Evolutionary conservation across 768 basidiomycete species (phyloP), one percentile per base, ranked within the genome.

Genomic region (Lactarius hengduanensis): DNA sequence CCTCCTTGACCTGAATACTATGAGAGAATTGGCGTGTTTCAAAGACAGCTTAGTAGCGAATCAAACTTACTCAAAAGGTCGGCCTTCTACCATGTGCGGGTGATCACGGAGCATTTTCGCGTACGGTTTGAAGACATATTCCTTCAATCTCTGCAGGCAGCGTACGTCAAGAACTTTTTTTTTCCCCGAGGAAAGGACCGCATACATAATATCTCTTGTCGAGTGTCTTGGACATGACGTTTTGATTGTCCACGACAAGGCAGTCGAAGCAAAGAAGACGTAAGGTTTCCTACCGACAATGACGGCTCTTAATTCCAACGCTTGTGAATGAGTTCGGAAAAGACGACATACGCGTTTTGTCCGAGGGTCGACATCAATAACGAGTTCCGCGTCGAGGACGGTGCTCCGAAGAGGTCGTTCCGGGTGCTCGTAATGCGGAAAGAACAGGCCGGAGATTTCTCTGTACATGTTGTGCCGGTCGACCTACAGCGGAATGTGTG

Each of bases 401-500:
- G 92, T 92, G 73, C 91, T 89, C 69, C 84, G 81, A 47, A 97
- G 81, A 3, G 90, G 88, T 22, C 78, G 80, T 68, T 78, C 78
- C 2, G 84, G 86, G 67, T 88, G 82, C 70, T 91, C 91, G 72
- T 90, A 88, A 73, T 96, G 92, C 28, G 96, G 97, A 73, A 99
- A 98, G 78, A 83, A 92, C 47, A 98, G 80, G 2, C 92, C 93
- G 16, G 78, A 73, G 9, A 94, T 77, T 72, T 85, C 76, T 66
- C 91, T 89, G 75, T 94, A 98, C 2, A 81, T 78, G 73, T 98
- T 96, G 74, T 96, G 94, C 64, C 97, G 87, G 82, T 99, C 96
- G 73, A 98, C 92, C 96, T 99, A 73, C 60, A 43, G 50, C 16
- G 59, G 22, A 8, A 13, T 68, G 40, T 64, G 59, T 38, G 41